A percentile compares a stretch with the other conserved stretches of the same genome.
These are phyloP conservation scores for Verticillium isaacii DNA, from an alignment of 2,329 filamentous ascomycete species.

Conservation along the genomic window DNA sequence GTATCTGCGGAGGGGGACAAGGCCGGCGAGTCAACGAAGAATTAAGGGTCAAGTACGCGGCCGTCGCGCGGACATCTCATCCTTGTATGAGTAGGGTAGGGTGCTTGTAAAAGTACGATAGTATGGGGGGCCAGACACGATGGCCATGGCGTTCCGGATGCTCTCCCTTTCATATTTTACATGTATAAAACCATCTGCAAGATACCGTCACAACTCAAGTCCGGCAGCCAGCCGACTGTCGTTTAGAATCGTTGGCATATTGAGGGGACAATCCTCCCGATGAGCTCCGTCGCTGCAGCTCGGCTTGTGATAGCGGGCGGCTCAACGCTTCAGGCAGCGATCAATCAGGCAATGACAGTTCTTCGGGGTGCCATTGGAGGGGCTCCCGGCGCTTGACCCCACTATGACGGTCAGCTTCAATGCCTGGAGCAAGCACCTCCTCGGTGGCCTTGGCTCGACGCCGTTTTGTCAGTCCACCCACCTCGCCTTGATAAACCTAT, in stretches of 20 bases:
- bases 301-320: not conserved
- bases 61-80: not conserved
- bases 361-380: not conserved
- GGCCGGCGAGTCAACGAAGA: conserved; percentile 9
- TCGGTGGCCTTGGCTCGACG: not conserved
- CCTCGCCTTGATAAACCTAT: not conserved
- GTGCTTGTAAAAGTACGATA: not conserved
- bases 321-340: not conserved
- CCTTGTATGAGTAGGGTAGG: not conserved
- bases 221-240: not conserved
- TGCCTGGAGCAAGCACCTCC: not conserved
- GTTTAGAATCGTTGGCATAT: no score
- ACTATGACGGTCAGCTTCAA: conserved; percentile 2
- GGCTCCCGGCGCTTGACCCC: not conserved
- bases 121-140: not conserved
- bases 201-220: not conserved
- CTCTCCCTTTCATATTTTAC: not conserved
- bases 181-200: not conserved
- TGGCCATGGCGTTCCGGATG: not conserved
- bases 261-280: no score
- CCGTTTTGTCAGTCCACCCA: not conserved
- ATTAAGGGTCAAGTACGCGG: not conserved
- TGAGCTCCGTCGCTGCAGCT: no score
- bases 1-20: not conserved
- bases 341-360: not conserved